Evolutionary conservation across 345 rosid genomes (phyloP), one percentile per base, ranked within the genome.

Genomic region (Dipteronia sinensis): DNA sequence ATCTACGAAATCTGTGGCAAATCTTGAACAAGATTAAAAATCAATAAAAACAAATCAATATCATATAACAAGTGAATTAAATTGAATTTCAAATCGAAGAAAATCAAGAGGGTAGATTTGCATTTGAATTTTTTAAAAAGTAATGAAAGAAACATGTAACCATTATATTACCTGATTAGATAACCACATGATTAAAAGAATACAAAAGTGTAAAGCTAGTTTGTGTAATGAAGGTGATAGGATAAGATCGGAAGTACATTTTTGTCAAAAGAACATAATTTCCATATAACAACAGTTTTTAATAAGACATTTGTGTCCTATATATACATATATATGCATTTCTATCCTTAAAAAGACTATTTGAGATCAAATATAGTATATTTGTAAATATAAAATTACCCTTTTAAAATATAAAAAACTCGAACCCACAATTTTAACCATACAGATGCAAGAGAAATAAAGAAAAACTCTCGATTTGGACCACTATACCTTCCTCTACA

Each of bases 21-120:
- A 81, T 49, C 53, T 46, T 6, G 23, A 22, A 17, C 11, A 58
- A 62, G 73, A 79, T 69, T 38, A 62, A 51, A 74, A 7, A 1
- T 2, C 10, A 2, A 7, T 42, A 29, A 46, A 72, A 72, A 38
- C 53, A 67, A 38, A 51, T 15, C 1, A 66, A 42, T 76, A 44
- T 38, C 73, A 25, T 9, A 17, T 42, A 22, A 67, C 42, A 0
- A 56, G 23, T 56, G 9, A 17, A 69, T 34, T 34, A 34, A 34
- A 34, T 34, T 4, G 38, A 34, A 34, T 34, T 34, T 44, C 6
- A 22, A 20, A 19, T 29, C 46, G 16, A 76, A 76, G 31, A 31
- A 72, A 81, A 81, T 76, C 71, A 65, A 65, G 3, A 1, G 13
- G 25, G 20, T 2, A 75, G 75, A 76, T 82, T 79, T 79, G 15